phyloP scores from a whole-genome alignment of 2,329 filamentous ascomycete species.

The Paraphoma chrysanthemicola region DNA sequence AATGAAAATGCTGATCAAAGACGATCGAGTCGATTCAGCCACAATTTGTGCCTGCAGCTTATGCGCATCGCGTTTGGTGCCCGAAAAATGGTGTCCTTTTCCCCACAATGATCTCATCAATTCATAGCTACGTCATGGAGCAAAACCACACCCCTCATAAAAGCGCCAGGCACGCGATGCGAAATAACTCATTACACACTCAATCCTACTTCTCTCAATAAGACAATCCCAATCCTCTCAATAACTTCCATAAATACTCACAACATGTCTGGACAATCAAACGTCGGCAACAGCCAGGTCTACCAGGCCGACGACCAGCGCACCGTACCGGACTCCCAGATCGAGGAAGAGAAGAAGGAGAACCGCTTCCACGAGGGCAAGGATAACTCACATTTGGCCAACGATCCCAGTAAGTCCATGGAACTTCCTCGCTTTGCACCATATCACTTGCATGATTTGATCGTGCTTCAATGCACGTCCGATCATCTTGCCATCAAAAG shows the following conservation, averaged over 20 bases:
- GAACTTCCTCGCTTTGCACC: not conserved
- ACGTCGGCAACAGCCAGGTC: slow-evolving; percentile 69
- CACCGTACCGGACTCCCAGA: slow-evolving; percentile 63
- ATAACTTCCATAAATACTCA: not conserved
- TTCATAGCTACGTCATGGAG: slow-evolving; percentile 28
- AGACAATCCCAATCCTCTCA: slow-evolving; percentile 3
- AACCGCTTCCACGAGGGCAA: slow-evolving; percentile 76
- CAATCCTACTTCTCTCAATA: not conserved
- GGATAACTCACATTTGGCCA: slow-evolving; percentile 69
- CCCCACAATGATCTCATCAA: slow-evolving; percentile 35
- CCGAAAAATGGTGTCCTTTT: slow-evolving; percentile 21
- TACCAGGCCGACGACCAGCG: slow-evolving; percentile 82
- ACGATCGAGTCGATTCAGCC: not conserved
- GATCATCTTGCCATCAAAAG: not conserved
- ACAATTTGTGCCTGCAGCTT: not conserved
- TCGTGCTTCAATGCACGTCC: not conserved
- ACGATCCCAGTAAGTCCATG: slow-evolving; percentile 71
- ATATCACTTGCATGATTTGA: too few relatives aligned
- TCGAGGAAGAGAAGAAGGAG: slow-evolving; percentile 59
- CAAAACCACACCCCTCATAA: slow-evolving; percentile 9
- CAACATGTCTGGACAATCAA: slow-evolving; percentile 64
- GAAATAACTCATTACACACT: not conserved
- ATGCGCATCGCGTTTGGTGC: slow-evolving; percentile 16
- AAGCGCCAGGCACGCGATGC: slow-evolving; percentile 1
- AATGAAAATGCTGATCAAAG: not conserved